Base-by-base conservation (phyloP, 129 eudicot species). In the Apium graveolens region DNA sequence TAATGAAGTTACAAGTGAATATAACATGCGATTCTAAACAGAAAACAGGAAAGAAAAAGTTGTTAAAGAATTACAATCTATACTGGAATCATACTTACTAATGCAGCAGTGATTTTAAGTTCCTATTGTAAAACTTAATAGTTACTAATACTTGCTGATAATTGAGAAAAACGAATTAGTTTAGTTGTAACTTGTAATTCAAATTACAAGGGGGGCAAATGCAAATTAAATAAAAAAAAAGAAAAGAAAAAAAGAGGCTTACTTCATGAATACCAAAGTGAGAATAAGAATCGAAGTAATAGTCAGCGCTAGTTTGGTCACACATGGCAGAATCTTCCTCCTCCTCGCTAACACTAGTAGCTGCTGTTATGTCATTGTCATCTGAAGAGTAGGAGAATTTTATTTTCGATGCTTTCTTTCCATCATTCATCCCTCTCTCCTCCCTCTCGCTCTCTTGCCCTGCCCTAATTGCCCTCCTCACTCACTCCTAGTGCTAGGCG, bases 181-280 rank as follows among this genome's bases (percentile, higher is more conserved):
- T n/a, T n/a, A n/a, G n/a, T n/a, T n/a, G n/a, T n/a, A n/a, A n/a
- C n/a, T n/a, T n/a, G n/a, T n/a, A n/a, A n/a, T n/a, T n/a, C n/a
- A n/a, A n/a, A n/a, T n/a, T n/a, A n/a, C n/a, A n/a, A n/a, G n/a
- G n/a, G n/a, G n/a, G n/a, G n/a, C n/a, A n/a, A n/a, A n/a, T n/a
- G n/a, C n/a, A n/a, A n/a, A n/a, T n/a, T n/a, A n/a, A n/a, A n/a
- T n/a, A n/a, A n/a, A n/a, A n/a, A n/a, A n/a, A n/a, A n/a, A n/a
- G n/a, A n/a, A n/a, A n/a, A n/a, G n/a, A n/a, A n/a, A n/a, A n/a
- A n/a, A n/a, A n/a, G n/a, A n/a, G n/a, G n/a, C 97, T 91, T 88
- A 93, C 98, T 86, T 93, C 98, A 84, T 93, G 98, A 76, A 93
- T 91, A 80, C 98, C 98, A 27, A 94, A 94, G 62, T 94, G 97